A percentile compares a stretch with the other conserved stretches of the same genome.
Conservation (phyloP, 1,139 yeast species). For the Suhomyces bolitotheri region DNA sequence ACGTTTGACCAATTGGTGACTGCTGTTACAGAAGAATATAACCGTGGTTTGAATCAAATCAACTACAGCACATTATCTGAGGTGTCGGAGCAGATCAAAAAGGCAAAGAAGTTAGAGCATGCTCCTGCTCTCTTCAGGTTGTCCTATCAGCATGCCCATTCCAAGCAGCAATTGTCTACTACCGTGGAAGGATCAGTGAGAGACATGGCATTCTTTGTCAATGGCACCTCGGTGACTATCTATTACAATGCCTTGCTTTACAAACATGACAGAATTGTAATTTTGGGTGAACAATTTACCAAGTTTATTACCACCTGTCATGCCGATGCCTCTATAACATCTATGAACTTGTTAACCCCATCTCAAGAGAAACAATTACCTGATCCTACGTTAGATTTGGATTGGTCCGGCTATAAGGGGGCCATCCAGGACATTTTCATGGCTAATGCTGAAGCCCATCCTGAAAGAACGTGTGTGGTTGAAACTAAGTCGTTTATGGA, state of each 20-base stretch:
- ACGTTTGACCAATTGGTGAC: slow-evolving; percentile 55
- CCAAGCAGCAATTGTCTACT: slow-evolving; percentile 47
- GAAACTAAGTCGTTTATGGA: slow-evolving; percentile 79
- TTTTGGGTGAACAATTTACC: slow-evolving; percentile 71
- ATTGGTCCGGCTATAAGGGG: slow-evolving; percentile 90
- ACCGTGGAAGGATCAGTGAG: slow-evolving; percentile 56
- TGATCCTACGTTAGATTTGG: slow-evolving; percentile 82
- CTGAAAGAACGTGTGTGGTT: slow-evolving; percentile 85
- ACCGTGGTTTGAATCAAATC: slow-evolving; percentile 36
- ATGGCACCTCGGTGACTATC: slow-evolving; percentile 36
- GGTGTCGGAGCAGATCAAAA: slow-evolving; percentile 53
- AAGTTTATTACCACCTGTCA: slow-evolving; percentile 48
- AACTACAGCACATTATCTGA: slow-evolving; percentile 54
- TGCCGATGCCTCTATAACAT: slow-evolving; percentile 51
- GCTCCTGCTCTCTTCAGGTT: slow-evolving; percentile 66
- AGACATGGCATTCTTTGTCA: slow-evolving; percentile 60
- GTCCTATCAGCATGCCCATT: slow-evolving; percentile 55
- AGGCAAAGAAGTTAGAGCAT: slow-evolving; percentile 50
- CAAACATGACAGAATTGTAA: slow-evolving; percentile 64
- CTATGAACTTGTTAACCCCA: slow-evolving; percentile 65
- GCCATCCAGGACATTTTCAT: slow-evolving; percentile 95
- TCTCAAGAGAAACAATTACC: slow-evolving; percentile 66
- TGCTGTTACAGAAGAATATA: slow-evolving; percentile 46
- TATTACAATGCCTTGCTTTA: slow-evolving; percentile 78
- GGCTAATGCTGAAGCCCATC: slow-evolving; percentile 76